These are phyloP conservation scores for Arachis stenosperma DNA, from an alignment of 306 rosid genomes.

Conservation along the genomic window DNA sequence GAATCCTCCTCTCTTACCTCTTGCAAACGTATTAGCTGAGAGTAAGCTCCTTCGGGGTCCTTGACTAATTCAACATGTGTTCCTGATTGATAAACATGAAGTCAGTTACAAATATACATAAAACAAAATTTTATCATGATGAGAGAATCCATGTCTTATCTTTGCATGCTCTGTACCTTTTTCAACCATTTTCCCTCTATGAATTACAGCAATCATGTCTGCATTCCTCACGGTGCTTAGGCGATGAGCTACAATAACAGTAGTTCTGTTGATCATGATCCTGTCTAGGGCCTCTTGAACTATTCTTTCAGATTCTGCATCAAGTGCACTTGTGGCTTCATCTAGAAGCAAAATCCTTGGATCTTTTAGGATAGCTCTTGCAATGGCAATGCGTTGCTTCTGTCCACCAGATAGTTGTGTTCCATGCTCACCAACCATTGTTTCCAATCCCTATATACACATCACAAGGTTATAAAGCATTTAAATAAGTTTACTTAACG, in stretches of 20 bases:
- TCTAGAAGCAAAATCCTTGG: constrained; percentile 80
- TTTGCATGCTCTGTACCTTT: constrained; percentile 50
- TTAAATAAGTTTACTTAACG: constrained; percentile 1
- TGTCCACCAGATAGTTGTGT: constrained; percentile 87
- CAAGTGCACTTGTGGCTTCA: constrained; percentile 90
- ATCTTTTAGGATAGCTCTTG: constrained; percentile 77
- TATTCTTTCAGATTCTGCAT: constrained; percentile 78
- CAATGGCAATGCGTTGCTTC: constrained; percentile 82
- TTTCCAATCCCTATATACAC: constrained; percentile 61
- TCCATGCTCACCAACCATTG: constrained; percentile 85
- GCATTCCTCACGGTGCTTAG: constrained; percentile 83
- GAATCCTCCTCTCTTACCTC: constrained; percentile 56
- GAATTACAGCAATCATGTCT: constrained; percentile 73
- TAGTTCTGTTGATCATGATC: constrained; percentile 77
- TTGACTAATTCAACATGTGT: constrained; percentile 55
- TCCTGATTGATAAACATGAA: constrained; percentile 50
- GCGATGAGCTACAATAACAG: constrained; percentile 81
- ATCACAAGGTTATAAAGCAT: constrained; percentile 1
- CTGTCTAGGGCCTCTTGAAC: constrained; percentile 85
- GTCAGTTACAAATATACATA: no score
- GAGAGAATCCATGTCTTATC: constrained; percentile 9
- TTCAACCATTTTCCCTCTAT: constrained; percentile 79
- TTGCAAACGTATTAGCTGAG: constrained; percentile 73
- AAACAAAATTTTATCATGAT: background rate
- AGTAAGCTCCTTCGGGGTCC: constrained; percentile 72